Evolutionary conservation across 768 basidiomycete genomes (phyloP).

Genomic region (Collybia mongolica): DNA sequence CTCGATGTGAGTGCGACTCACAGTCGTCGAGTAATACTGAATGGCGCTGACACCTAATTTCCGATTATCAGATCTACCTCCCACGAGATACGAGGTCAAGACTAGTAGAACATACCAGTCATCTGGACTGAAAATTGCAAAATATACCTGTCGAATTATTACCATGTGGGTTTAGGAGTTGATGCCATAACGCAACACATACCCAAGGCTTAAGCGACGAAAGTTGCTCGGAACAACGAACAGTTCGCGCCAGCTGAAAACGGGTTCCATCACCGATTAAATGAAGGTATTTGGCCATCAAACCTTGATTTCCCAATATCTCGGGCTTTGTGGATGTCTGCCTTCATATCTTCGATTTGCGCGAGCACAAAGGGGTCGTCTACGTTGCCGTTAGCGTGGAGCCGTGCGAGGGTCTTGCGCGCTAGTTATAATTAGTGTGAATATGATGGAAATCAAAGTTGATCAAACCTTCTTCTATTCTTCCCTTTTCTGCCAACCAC

Average conservation of each 20-base stretch:
- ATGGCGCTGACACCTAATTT: slow-evolving; percentile 45
- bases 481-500: slow-evolving; percentile 52
- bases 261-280: background rate
- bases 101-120: slow-evolving; percentile 36
- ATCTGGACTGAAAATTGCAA: slow-evolving; percentile 59
- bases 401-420: slow-evolving; percentile 40
- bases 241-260: slow-evolving; percentile 34
- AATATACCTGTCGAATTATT: slow-evolving; percentile 27
- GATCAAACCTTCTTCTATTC: slow-evolving; percentile 40
- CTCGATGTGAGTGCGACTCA: slow-evolving; percentile 12
- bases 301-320: slow-evolving; percentile 41
- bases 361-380: slow-evolving; percentile 46
- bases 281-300: background rate
- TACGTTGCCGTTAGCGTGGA: slow-evolving; percentile 50
- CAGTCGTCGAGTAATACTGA: slow-evolving; percentile 50
- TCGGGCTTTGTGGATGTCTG: slow-evolving; percentile 29
- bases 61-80: too few relatives aligned
- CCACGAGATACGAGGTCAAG: too few relatives aligned
- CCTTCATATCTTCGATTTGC: slow-evolving; percentile 44
- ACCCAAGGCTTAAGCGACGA: slow-evolving; percentile 44
- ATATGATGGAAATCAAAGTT: background rate
- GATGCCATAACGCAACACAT: slow-evolving; percentile 12
- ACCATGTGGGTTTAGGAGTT: slow-evolving; percentile 6
- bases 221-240: slow-evolving; percentile 43
- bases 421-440: slow-evolving; percentile 16